These are phyloP conservation scores for Pythium oligandrum DNA, from an alignment of 352 stramenopile genomes.

Conservation along the genomic window DNA sequence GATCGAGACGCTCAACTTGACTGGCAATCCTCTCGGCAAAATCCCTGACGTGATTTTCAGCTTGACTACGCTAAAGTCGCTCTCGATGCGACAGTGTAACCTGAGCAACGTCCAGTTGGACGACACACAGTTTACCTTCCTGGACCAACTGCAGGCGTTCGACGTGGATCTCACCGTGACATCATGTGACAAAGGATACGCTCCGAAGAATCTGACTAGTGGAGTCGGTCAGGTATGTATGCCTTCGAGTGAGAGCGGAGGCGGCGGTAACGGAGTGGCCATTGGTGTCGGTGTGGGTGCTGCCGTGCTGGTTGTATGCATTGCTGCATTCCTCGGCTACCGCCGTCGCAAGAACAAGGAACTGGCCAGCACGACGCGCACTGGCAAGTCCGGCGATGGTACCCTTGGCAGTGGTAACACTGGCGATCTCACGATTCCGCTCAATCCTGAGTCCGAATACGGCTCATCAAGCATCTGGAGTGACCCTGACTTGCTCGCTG, in stretches of 20 bases:
- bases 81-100: constrained; percentile 47
- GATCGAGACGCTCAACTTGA: constrained; percentile 29
- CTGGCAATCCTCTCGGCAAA: constrained; percentile 32
- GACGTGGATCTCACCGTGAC: constrained; percentile 43
- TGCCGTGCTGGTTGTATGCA: constrained; percentile 33
- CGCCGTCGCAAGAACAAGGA: constrained; percentile 2
- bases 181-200: constrained; percentile 15
- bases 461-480: constrained; percentile 56
- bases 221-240: constrained; percentile 20
- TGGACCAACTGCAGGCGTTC: constrained; percentile 43
- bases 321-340: constrained; percentile 38
- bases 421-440: constrained; percentile 28
- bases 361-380: neutral
- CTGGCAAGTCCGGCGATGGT: neutral
- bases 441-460: constrained; percentile 28
- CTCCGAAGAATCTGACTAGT: neutral
- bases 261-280: constrained; percentile 21
- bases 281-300: constrained; percentile 36
- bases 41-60: constrained; percentile 44
- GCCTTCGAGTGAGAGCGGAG: too few relatives aligned
- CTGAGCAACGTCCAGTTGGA: constrained; percentile 50
- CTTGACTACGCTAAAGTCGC: constrained; percentile 37
- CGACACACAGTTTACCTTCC: constrained; percentile 23
- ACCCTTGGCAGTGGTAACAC: constrained; percentile 2
- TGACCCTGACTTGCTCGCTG: constrained; percentile 51